phyloP scores from a whole-genome alignment of 495 filamentous ascomycete species.

The Tuber calosporum region DNA sequence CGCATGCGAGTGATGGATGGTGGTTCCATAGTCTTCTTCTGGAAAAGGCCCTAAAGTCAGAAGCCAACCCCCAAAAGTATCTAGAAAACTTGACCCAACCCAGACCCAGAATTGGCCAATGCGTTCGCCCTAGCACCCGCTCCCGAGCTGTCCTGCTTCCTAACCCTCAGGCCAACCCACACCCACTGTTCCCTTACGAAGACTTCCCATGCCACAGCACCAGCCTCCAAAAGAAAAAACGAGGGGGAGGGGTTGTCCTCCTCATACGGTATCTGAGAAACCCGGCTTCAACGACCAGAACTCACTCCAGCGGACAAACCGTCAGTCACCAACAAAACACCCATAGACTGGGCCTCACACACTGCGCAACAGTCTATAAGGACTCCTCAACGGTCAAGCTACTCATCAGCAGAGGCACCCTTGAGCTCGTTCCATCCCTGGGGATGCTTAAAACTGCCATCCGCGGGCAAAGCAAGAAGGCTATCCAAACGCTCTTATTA shows the following conservation, averaged over 20 bases:
- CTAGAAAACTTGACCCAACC: no score
- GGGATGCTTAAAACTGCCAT: background rate
- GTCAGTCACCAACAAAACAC: background rate
- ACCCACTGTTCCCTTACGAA: background rate
- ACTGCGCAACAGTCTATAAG: background rate
- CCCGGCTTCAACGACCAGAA: conserved; percentile 10
- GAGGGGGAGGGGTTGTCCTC: conserved; percentile 16
- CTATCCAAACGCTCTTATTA: background rate
- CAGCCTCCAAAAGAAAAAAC: no score
- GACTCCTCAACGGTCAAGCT: background rate
- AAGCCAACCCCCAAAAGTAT: background rate
- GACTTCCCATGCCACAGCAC: background rate
- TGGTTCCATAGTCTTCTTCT: background rate
- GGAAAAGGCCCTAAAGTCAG: background rate
- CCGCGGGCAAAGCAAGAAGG: background rate
- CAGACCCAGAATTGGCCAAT: no score
- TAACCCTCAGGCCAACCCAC: background rate
- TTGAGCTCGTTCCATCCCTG: background rate
- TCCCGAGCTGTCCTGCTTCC: background rate
- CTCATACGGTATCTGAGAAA: conserved; percentile 14
- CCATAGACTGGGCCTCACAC: background rate
- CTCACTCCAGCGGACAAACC: conserved; percentile 2
- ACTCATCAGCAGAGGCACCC: background rate
- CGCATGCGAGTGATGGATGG: background rate
- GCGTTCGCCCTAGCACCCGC: background rate